Conservation (phyloP, 768 basidiomycete species). For the Tricholomella constricta region DNA sequence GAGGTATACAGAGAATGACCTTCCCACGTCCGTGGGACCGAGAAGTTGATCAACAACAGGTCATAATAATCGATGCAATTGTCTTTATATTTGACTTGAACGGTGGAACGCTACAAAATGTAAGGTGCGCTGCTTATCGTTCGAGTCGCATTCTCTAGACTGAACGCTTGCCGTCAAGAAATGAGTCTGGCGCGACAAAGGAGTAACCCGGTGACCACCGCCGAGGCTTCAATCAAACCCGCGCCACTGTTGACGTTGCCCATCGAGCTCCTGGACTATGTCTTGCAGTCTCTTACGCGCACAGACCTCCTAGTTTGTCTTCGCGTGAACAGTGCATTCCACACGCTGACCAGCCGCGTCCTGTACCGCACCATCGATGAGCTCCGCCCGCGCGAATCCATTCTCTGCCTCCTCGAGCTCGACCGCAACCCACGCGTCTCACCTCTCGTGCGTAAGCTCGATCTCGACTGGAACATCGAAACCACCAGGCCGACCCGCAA, state of each 20-base stretch:
- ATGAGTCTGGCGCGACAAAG: too few species aligned
- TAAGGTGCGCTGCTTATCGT: neutral
- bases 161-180: too few species aligned
- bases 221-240: too few species aligned
- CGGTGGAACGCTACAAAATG: neutral
- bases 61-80: too few species aligned
- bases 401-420: conserved; percentile 44
- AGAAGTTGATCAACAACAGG: too few species aligned
- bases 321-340: conserved; percentile 28
- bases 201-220: too few species aligned
- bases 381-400: conserved; percentile 26
- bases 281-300: conserved; percentile 23
- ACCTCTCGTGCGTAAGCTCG: conserved; percentile 45
- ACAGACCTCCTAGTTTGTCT: conserved; percentile 24
- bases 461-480: conserved; percentile 40
- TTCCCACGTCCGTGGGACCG: too few species aligned
- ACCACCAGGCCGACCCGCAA: conserved; percentile 40
- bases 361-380: conserved; percentile 38
- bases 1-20: conserved; percentile 30
- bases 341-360: conserved; percentile 27
- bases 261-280: conserved; percentile 34
- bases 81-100: too few species aligned
- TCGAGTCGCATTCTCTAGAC: too few species aligned
- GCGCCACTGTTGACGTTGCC: conserved; percentile 24
- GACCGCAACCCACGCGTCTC: conserved; percentile 37